phyloP scores from a whole-genome alignment of 2,329 filamentous ascomycete species.

The Arthrobotrys entomopaga region DNA sequence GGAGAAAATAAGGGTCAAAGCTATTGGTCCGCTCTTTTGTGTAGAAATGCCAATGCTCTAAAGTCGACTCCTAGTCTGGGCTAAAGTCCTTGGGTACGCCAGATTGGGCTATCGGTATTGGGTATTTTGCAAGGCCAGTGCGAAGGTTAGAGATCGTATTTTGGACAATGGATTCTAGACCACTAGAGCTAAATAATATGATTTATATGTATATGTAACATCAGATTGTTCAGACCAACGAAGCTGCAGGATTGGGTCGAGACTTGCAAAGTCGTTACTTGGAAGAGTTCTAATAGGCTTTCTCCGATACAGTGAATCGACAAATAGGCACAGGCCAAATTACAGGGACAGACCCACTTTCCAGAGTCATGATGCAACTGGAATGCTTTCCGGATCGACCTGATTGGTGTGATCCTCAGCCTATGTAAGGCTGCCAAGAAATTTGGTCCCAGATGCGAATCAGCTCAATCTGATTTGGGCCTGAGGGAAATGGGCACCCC shows the following conservation, averaged over 20 bases:
- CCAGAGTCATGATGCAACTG: slow-evolving; percentile 34
- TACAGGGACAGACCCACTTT: slow-evolving; percentile 19
- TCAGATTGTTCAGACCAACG: too few relatives aligned
- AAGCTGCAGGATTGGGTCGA: too few relatives aligned
- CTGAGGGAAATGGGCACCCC: slow-evolving; percentile 16
- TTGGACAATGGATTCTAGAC: background rate
- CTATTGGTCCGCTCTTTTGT: background rate
- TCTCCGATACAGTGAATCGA: slow-evolving; percentile 26
- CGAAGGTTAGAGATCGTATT: background rate
- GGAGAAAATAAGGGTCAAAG: background rate
- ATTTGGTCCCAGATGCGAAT: background rate
- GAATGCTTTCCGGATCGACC: slow-evolving; percentile 21
- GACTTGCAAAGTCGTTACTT: background rate
- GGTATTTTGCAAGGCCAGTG: background rate
- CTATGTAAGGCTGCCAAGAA: slow-evolving; percentile 40
- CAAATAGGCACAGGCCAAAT: slow-evolving; percentile 30
- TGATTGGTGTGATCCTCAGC: slow-evolving; percentile 30
- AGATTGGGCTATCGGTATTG: slow-evolving; percentile 5
- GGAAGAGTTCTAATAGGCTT: slow-evolving; percentile 17
- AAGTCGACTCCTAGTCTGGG: background rate
- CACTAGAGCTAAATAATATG: background rate
- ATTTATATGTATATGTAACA: background rate
- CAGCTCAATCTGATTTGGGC: slow-evolving; percentile 9
- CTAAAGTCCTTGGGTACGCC: background rate
- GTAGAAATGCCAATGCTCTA: background rate